Evolutionary conservation across 2,329 filamentous ascomycete species (phyloP), one percentile per base, ranked within the genome.

Genomic region (Ascocoryne sarcoides): DNA sequence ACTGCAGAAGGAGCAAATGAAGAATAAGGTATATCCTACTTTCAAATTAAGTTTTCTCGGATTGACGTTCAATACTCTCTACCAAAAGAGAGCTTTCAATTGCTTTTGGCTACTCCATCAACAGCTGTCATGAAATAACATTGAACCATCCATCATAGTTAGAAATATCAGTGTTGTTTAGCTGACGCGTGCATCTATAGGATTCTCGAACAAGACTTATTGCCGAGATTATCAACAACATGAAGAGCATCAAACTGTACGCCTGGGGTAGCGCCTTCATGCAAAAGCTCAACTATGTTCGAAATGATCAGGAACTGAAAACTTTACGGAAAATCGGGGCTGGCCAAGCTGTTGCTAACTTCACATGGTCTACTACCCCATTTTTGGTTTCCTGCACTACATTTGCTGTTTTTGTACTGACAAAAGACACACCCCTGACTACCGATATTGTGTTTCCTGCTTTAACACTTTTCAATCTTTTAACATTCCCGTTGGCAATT

Each of bases 231-330:
- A 71, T 98, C 58, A 95, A 93, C 70, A 96, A 96, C 65, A 98
- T 98, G 85, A 98, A 98, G 70, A 94, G 88, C 60, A 92, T 98
- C 69, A 98, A 98, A 67, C 76, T 98, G 15, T 98, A 95, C 61
- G 92, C 92, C 20, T 98, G 92, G 92, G 90, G 89, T 21, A 83
- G 82, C 20, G 90, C 92, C 10, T 98, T 98, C 60, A 95, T 95
- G 81, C 92, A 88, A 64, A 95, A 94, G 65, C 77, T 98, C 44
- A 96, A 92, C 65, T 84, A 85, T 61, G 88, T 98, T 45, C 80
- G 92, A 63, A 98, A 98, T 64, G 92, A 98, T 56, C 77, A 87
- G 54, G 92, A 98, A 64, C 70, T 98, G 40, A 92, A 92, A 68
- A 98, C 93, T 18, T 73, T 98, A 42, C 83, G 92, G 48, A 95